Evolutionary conservation across 164 flowering plant species (phyloP), one percentile per base, ranked within the genome.

Genomic region (Stephania japonica): DNA sequence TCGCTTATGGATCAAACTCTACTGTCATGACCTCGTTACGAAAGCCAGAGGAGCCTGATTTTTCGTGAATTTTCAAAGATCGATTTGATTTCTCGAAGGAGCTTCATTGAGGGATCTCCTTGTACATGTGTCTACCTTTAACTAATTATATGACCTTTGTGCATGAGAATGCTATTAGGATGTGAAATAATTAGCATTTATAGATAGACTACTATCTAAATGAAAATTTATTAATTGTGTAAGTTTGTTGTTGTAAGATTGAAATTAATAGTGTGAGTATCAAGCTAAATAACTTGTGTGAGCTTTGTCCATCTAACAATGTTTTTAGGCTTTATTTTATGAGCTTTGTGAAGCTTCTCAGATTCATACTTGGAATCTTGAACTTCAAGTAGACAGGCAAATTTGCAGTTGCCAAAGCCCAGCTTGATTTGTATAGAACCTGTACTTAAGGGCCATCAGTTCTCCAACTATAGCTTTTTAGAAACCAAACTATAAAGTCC

Each of bases 11-110:
- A 10, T 74, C 82, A 0, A 78, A 73, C 64, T 66, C 84, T 1
- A n/a, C 19, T n/a, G 16, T 56, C 62, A 56, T 19, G 62, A 70
- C 79, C 65, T 71, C 89, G 14, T 71, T 88, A 77, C 84, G 77
- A 78, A 91, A 90, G 78, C 97, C 97, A 3, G 73, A 73, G 1
- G 92, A 91, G 64, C 92, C 91, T 19, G 92, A 91, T 80, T 91
- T 91, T 68, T 41, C 62, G 0, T 53, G 61, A 53, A 53, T 53
- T 18, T 53, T 53, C 21, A 14, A 53, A 53, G 61, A 53, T 14
- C 21, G 19, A n/a, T 12, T 53, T 19, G 19, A 42, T n/a, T 42
- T n/a, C 1, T 68, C 43, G 38, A 63, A 63, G 66, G 27, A 63
- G 32, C 12, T 56, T n/a, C 16, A 47, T 7, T 47, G 6, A 56